Conservation (phyloP, 1,284 basidiomycete genomes). For the Pseudozyma flocculosa region DNA sequence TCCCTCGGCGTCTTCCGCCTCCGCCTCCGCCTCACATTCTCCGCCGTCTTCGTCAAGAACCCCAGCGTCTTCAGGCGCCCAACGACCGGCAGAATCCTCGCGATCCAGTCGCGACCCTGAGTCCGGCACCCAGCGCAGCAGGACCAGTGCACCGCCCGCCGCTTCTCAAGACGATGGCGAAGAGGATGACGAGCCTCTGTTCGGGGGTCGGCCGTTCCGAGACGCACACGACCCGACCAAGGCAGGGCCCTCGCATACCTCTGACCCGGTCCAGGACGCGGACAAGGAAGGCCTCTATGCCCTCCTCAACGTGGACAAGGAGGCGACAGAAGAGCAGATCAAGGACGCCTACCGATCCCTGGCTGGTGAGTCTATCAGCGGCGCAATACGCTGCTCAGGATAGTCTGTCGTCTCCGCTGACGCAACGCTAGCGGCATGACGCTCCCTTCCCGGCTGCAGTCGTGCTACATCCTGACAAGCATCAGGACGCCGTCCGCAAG, state of each 20-base stretch:
- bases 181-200: slow-evolving; percentile 46
- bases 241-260: neutral
- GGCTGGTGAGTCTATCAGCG: slow-evolving; percentile 62
- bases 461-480: slow-evolving; percentile 83
- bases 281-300: slow-evolving; percentile 40
- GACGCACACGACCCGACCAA: slow-evolving; percentile 23
- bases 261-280: slow-evolving; percentile 4
- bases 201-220: slow-evolving; percentile 51
- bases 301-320: slow-evolving; percentile 68
- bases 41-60: no score
- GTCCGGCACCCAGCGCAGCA: no score
- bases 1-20: no score
- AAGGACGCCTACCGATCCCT: slow-evolving; percentile 71
- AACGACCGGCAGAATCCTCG: no score
- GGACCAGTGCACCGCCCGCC: no score
- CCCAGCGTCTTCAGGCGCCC: no score
- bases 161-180: neutral
- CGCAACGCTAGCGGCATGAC: no score
- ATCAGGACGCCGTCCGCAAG: slow-evolving; percentile 66
- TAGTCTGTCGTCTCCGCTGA: no score
- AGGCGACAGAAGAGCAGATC: slow-evolving; percentile 69
- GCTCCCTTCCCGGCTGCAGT: slow-evolving; percentile 58
- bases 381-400: no score
- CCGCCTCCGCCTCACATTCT: no score
- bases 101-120: no score